Evolutionary conservation across 495 filamentous ascomycete species (phyloP), one percentile per base, ranked within the genome.

Genomic region (Xylaria castorea): DNA sequence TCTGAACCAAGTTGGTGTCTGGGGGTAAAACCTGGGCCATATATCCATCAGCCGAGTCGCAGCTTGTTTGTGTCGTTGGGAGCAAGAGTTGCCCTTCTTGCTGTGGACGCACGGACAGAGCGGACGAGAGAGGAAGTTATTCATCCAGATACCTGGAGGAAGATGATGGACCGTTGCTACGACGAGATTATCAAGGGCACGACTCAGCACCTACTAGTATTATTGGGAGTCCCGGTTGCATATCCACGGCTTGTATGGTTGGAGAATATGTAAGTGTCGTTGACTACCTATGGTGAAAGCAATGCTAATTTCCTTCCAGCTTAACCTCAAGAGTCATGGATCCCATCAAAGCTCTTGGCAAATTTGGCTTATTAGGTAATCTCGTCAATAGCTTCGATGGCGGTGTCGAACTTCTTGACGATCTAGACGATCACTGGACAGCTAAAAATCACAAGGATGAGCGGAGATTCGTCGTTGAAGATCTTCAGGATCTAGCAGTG

Each of bases 401-500:
- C 66, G 94, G 93, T 55, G 92, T 97, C 7, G 97, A 98, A 81
- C 93, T 99, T 20, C 86, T 97, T 36, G 96, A 98, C 81, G 93
- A 97, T 78, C 84, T 97, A 12, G 92, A 94, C 75, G 96, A 99
- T 80, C 95, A 98, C 78, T 99, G 96, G 96, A 97, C 96, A 3
- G 95, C 96, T 27, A 97, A 93, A 76, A 91, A 94, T 77, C 94
- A 97, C 81, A 98, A 98, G 78, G 81, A 84, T 14, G 96, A 99
- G 82, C 89, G 96, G 40, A 92, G 90, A 74, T 92, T 92, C 84
- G 87, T 98, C 74, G 90, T 99, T 44, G 90, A 95, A 76, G 93
- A 97, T 69, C 86, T 99, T 20, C 96, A 99, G 79, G 91, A 94
- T 74, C 83, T 98, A 60, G 95, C 97, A 18, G 93, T 91, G 11